Conservation (phyloP, 345 rosid species). For the Syzygium oleosum region DNA sequence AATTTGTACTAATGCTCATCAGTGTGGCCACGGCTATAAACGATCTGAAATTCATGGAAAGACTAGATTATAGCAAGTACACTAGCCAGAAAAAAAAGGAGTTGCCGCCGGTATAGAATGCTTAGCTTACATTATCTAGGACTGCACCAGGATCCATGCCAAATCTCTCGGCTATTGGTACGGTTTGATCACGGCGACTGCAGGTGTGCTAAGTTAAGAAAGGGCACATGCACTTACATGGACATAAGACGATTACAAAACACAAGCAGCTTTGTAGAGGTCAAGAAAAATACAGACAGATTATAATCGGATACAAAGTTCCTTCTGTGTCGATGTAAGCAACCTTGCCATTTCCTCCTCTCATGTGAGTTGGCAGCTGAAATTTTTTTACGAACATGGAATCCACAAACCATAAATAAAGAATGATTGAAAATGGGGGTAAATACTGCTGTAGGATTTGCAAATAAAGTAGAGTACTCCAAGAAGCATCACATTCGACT, state of each 20-base stretch:
- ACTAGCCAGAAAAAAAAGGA: not conserved
- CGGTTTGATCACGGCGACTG: not conserved
- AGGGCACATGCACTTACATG: not conserved
- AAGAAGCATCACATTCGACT: not conserved
- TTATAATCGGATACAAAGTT: too few relatives aligned
- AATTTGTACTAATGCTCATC: not conserved
- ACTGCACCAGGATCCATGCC: not conserved
- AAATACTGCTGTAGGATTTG: not conserved
- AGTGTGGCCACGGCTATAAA: not conserved
- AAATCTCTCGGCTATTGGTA: not conserved
- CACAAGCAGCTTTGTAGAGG: not conserved
- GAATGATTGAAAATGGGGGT: not conserved
- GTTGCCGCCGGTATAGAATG: not conserved
- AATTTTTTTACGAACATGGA: rapidly evolving
- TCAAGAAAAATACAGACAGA: not conserved
- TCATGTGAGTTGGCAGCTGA: not conserved
- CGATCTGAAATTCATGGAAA: not conserved
- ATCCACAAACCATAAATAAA: not conserved
- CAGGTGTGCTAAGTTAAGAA: not conserved
- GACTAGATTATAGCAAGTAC: not conserved
- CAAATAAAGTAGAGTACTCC: not conserved
- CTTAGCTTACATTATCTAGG: rapidly evolving
- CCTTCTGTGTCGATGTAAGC: rapidly evolving
- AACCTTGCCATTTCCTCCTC: not conserved
- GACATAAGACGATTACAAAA: rapidly evolving